Percentiles rank a stretch among this genome's conserved stretches.
Conservation (phyloP, 345 rosid genomes). For the Psidium friedrichsthalianum region DNA sequence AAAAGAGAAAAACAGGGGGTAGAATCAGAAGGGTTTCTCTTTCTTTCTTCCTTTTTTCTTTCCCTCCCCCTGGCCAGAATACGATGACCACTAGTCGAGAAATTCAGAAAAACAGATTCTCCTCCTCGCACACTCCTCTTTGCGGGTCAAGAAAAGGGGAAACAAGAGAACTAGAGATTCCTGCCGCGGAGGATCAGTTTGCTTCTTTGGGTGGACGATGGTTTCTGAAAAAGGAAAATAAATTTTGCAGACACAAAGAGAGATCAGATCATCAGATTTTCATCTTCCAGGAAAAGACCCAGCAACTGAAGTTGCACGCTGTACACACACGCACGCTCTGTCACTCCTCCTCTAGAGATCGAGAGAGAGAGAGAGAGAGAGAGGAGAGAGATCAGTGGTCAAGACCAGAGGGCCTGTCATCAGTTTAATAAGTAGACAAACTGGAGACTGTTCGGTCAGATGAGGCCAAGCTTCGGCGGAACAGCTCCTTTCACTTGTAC, state of each 20-base stretch:
- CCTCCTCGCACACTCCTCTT: background rate
- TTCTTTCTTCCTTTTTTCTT: background rate
- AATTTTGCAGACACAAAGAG: constrained; percentile 1
- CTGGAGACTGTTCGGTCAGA: constrained; percentile 10
- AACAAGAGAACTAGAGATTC: background rate
- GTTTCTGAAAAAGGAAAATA: background rate
- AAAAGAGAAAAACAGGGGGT: background rate
- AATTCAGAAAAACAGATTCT: background rate
- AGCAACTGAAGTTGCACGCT: constrained; percentile 40
- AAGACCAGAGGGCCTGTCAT: background rate
- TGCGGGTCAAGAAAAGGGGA: background rate
- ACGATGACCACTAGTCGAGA: background rate
- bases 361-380: constrained; percentile 18
- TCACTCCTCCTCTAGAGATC: constrained; percentile 4
- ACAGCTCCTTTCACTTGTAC: background rate
- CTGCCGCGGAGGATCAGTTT: background rate
- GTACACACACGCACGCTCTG: background rate
- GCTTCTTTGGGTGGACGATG: background rate
- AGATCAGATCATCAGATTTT: constrained; percentile 34
- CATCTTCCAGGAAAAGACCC: constrained; percentile 21
- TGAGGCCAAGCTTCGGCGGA: constrained; percentile 27
- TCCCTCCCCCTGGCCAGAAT: background rate
- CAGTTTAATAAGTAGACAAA: background rate
- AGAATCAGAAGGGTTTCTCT: background rate
- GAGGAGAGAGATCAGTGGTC: constrained; percentile 9